Conservation (phyloP, 495 filamentous ascomycete species). For the Aspergillus taichungensis region DNA sequence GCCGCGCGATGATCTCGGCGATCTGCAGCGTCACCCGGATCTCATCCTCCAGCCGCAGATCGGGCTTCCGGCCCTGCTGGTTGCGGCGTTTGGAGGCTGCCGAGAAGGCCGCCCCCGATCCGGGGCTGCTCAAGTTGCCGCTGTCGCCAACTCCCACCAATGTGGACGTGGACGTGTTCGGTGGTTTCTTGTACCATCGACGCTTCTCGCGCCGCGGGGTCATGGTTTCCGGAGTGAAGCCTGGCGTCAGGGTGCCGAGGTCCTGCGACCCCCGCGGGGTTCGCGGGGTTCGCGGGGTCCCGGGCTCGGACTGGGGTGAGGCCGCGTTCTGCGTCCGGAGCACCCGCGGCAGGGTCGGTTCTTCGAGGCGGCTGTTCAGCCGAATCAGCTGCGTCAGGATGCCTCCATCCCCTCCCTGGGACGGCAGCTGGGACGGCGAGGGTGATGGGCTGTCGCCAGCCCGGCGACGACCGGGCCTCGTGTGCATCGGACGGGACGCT, state of each 20-base stretch:
- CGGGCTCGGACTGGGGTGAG: constrained; percentile 7
- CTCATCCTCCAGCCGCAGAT: constrained; percentile 40
- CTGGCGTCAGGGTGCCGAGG: not conserved
- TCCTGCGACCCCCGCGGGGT: not conserved
- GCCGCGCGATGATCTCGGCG: constrained; percentile 68
- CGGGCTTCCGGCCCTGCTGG: constrained; percentile 12
- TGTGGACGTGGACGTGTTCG: constrained; percentile 22
- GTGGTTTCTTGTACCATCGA: constrained; percentile 30
- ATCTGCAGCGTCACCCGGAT: constrained; percentile 78
- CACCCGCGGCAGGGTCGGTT: too few relatives aligned
- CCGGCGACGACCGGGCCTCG: not conserved
- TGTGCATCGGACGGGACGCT: not conserved
- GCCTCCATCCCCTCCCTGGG: constrained; percentile 22
- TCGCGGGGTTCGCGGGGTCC: not conserved
- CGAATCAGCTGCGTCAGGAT: constrained; percentile 28
- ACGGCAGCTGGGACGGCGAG: constrained; percentile 7
- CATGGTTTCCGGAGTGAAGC: constrained; percentile 5
- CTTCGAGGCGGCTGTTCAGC: constrained; percentile 13
- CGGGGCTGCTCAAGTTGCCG: constrained; percentile 24
- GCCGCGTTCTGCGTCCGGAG: too few relatives aligned
- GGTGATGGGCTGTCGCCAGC: not conserved
- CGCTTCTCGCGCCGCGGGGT: constrained; percentile 17
- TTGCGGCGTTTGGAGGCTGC: constrained; percentile 23
- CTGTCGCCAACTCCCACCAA: constrained; percentile 12
- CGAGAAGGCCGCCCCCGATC: constrained; percentile 19